These are phyloP conservation scores for Vitis amurensis DNA, from an alignment of 164 flowering plant genomes.

Conservation along the genomic window DNA sequence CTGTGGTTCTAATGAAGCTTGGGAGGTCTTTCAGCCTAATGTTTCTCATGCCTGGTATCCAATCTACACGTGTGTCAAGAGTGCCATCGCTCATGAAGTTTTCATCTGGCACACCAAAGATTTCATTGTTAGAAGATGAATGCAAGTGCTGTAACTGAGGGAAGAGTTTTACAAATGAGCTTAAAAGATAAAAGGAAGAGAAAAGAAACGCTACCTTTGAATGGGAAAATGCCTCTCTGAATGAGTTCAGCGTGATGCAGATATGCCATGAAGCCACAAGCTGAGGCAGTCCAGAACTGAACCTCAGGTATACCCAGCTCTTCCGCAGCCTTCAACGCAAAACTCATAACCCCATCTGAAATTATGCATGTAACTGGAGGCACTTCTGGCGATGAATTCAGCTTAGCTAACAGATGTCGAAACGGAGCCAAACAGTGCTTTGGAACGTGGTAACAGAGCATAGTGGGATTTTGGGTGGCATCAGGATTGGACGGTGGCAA, in stretches of 20 bases:
- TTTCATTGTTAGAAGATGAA: too few relatives aligned
- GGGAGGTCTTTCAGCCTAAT: constrained; percentile 10
- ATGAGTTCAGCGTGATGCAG: constrained; percentile 18
- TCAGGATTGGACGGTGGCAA: constrained; percentile 7
- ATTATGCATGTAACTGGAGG: constrained; percentile 31
- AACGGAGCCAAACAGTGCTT: constrained; percentile 24
- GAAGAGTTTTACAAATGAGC: too few relatives aligned
- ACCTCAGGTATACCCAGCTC: constrained; percentile 26
- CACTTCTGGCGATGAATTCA: constrained; percentile 11
- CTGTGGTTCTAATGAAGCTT: not conserved
- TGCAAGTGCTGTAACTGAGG: too few relatives aligned
- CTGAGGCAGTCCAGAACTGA: constrained; percentile 29
- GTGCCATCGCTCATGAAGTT: too few relatives aligned
- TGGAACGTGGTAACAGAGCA: not conserved
- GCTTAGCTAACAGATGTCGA: constrained; percentile 17
- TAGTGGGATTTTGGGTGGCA: constrained; percentile 3
- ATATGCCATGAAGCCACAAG: constrained; percentile 26
- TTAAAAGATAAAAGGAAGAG: too few relatives aligned
- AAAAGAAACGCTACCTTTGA: constrained; percentile 6
- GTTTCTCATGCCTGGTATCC: constrained; percentile 16
- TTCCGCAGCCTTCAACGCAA: constrained; percentile 22
- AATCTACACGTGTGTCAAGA: not conserved
- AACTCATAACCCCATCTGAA: constrained; percentile 36
- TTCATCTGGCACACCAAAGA: too few relatives aligned
- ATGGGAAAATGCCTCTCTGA: constrained; percentile 26